Conservation (phyloP, 1,284 basidiomycete genomes). For the Leccinum pachyderme region DNA sequence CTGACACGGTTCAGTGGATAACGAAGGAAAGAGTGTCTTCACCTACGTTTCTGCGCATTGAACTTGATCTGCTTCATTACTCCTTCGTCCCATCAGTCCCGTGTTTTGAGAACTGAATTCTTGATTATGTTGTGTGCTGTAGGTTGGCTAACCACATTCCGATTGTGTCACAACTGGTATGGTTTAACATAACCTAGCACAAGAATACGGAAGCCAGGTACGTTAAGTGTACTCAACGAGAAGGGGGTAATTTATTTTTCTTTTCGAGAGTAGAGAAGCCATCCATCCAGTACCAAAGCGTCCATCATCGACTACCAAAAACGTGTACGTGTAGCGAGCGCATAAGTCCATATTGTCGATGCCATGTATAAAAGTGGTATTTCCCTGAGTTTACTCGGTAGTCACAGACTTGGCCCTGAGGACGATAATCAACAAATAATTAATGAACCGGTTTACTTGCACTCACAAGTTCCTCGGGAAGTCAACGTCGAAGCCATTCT, state of each 20-base stretch:
- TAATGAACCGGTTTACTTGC: slow-evolving; percentile 3
- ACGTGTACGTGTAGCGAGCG: slow-evolving; percentile 20
- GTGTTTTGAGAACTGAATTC: no score
- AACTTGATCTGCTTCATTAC: not conserved
- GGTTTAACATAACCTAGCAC: not conserved
- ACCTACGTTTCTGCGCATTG: slow-evolving; percentile 4
- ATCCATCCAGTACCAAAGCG: slow-evolving; percentile 26
- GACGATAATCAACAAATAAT: slow-evolving; percentile 12
- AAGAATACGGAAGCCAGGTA: not conserved
- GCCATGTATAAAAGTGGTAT: not conserved
- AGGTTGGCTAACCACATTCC: not conserved
- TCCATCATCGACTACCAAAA: slow-evolving; percentile 30
- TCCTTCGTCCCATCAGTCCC: not conserved
- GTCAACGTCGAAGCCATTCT: slow-evolving; percentile 96
- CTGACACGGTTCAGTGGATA: no score
- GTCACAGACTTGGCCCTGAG: slow-evolving; percentile 82
- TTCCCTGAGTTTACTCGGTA: slow-evolving; percentile 57
- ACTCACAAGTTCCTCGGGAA: slow-evolving; percentile 94
- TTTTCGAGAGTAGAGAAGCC: slow-evolving; percentile 3
- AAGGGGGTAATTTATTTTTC: slow-evolving; percentile 4
- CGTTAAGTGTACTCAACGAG: not conserved
- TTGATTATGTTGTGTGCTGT: no score
- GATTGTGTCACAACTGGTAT: not conserved
- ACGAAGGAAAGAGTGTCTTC: not conserved
- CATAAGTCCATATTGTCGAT: slow-evolving; percentile 10